Percentiles rank a stretch among this genome's conserved stretches.
Evolutionary conservation across 352 stramenopile genomes (phyloP).

Genomic region (Phytophthora hibernalis): DNA sequence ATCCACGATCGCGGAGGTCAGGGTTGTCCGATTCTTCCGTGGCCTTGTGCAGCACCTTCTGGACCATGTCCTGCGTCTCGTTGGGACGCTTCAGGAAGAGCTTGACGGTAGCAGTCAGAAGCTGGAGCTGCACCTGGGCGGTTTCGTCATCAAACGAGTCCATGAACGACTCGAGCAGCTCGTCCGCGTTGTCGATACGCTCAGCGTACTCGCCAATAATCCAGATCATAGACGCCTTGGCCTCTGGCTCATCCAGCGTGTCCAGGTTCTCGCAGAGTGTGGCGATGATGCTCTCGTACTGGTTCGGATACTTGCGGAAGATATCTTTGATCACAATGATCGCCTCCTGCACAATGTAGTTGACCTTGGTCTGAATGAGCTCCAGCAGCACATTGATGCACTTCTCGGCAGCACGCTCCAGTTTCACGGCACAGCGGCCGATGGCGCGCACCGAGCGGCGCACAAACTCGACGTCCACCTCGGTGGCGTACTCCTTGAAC

Average conservation of each 20-base stretch:
- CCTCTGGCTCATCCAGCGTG: constrained; percentile 98
- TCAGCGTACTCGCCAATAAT: constrained; percentile 99
- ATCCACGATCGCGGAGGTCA: constrained; percentile 98
- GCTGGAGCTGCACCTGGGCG: constrained; percentile 96
- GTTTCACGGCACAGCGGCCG: constrained; percentile 97
- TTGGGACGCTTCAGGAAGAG: constrained; percentile 98
- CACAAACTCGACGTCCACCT: constrained; percentile 99
- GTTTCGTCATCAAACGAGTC: constrained; percentile 99
- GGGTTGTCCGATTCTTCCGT: constrained; percentile 99
- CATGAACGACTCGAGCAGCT: constrained; percentile 98
- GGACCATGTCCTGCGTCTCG: constrained; percentile 96
- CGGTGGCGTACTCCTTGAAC: constrained; percentile 99
- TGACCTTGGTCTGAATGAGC: constrained; percentile 99
- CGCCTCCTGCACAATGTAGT: constrained; percentile 99
- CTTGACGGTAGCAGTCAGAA: constrained; percentile 99
- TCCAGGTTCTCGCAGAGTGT: constrained; percentile 99
- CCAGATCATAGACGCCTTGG: constrained; percentile 99
- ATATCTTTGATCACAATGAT: constrained; percentile 99
- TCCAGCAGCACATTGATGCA: constrained; percentile 99
- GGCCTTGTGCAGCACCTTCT: constrained; percentile 97
- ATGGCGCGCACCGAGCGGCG: constrained; percentile 97
- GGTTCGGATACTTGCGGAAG: constrained; percentile 99
- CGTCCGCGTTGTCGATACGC: constrained; percentile 99
- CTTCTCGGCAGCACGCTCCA: constrained; percentile 97
- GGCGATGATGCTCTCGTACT: constrained; percentile 99